Percentiles rank a stretch among this genome's conserved stretches.
Conservation (phyloP, 129 eudicot species). For the Ambrosia trifida region DNA sequence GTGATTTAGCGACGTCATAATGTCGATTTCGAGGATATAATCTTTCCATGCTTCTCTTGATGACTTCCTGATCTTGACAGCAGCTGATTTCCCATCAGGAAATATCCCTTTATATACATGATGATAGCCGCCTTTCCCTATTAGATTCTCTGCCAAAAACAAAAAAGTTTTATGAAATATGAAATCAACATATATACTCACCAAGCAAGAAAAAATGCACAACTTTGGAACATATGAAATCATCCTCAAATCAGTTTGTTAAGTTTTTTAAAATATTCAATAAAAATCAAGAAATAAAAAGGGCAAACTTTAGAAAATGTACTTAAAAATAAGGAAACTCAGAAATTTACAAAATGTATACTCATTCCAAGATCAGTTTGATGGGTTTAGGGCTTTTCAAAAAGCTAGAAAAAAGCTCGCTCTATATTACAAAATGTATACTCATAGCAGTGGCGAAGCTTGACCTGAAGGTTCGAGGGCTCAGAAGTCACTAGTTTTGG, state of each 20-base stretch:
- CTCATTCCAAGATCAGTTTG: too few relatives aligned
- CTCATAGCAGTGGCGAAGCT: too few relatives aligned
- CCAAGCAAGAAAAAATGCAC: too few relatives aligned
- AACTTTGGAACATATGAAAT: too few relatives aligned
- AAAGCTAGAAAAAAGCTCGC: too few relatives aligned
- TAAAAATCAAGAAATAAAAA: not conserved
- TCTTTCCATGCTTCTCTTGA: constrained; percentile 88
- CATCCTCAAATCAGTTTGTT: not conserved
- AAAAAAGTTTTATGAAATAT: not conserved
- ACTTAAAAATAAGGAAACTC: too few relatives aligned
- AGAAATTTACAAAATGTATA: too few relatives aligned
- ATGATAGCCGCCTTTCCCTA: constrained; percentile 87
- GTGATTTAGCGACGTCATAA: constrained; percentile 79
- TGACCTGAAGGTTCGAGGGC: too few relatives aligned
- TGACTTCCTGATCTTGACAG: constrained; percentile 68
- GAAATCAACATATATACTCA: not conserved
- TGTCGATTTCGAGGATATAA: constrained; percentile 71
- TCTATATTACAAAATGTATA: too few relatives aligned
- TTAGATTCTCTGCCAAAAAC: constrained; percentile 55
- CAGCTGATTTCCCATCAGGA: constrained; percentile 76
- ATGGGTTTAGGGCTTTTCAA: too few relatives aligned
- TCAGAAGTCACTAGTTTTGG: too few relatives aligned
- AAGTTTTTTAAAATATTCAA: not conserved
- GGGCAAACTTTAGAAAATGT: too few relatives aligned
- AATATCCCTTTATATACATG: constrained; percentile 79